Percentiles rank a stretch among this genome's conserved stretches.
These are phyloP conservation scores for Claviceps pazoutovae DNA, from an alignment of 2,329 filamentous ascomycete species.

Conservation along the genomic window DNA sequence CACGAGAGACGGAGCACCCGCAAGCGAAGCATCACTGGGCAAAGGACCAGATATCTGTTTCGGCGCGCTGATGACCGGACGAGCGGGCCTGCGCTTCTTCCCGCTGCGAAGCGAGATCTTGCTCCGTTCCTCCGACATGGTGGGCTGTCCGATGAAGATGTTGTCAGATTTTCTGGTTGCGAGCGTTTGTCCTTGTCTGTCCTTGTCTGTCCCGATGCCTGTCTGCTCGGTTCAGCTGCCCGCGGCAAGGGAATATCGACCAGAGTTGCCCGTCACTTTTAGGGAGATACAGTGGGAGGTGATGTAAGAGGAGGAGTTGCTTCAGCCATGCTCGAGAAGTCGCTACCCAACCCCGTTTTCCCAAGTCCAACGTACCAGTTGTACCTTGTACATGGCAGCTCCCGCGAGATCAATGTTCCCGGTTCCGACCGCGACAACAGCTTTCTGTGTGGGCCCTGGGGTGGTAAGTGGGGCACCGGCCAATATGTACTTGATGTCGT, in stretches of 20 bases:
- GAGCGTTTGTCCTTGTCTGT: background rate
- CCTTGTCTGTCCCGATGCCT: background rate
- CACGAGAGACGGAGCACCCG: slow-evolving; percentile 10
- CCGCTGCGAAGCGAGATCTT: slow-evolving; percentile 51
- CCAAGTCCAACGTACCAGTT: too few species aligned
- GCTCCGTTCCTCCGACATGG: slow-evolving; percentile 48
- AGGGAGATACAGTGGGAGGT: background rate
- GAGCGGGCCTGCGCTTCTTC: slow-evolving; percentile 31
- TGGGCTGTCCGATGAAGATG: slow-evolving; percentile 5
- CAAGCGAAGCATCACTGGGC: slow-evolving; percentile 31
- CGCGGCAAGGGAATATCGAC: background rate
- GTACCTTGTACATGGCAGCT: too few species aligned
- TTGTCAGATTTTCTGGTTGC: background rate
- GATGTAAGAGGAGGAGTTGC: background rate
- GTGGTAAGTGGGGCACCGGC: too few species aligned
- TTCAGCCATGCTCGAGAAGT: background rate
- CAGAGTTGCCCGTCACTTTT: background rate
- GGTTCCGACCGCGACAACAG: too few species aligned
- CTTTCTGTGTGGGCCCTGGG: too few species aligned
- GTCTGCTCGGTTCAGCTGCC: background rate
- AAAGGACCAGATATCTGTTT: slow-evolving; percentile 50
- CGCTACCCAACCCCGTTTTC: too few species aligned
- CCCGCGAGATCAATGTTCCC: too few species aligned
- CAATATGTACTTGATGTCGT: too few species aligned
- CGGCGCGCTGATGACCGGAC: slow-evolving; percentile 48